A percentile compares a stretch with the other conserved stretches of the same genome.
Conservation (phyloP, 805 yeast species). For the Naumovozyma castellii region DNA sequence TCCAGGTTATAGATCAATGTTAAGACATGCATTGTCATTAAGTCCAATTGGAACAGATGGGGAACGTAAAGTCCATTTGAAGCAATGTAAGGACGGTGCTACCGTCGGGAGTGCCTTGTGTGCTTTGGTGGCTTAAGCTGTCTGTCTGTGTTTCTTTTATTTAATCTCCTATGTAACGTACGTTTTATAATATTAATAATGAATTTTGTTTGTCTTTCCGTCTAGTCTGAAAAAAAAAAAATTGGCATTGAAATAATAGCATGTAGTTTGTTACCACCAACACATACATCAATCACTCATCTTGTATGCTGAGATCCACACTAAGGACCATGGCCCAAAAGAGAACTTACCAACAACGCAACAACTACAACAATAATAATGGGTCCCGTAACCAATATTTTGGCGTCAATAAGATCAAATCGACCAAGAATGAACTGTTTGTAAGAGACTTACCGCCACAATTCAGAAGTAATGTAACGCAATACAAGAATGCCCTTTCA, state of each 20-base stretch:
- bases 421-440: background rate
- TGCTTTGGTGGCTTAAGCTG: conserved; percentile 39
- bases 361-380: background rate
- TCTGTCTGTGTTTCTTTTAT: background rate
- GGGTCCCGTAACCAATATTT: background rate
- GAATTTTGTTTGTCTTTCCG: no score
- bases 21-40: conserved; percentile 66
- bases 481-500: conserved; percentile 3
- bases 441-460: conserved; percentile 8
- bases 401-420: background rate
- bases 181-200: no score
- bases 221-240: no score
- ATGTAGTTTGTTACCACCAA: no score
- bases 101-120: conserved; percentile 97
- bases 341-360: background rate
- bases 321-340: background rate
- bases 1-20: conserved; percentile 76
- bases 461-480: conserved; percentile 5
- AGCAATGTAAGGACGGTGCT: conserved; percentile 88
- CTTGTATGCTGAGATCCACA: no score
- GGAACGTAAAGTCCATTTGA: conserved; percentile 64
- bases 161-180: no score
- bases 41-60: conserved; percentile 67
- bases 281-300: no score
- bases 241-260: no score